A percentile compares a stretch with the other conserved stretches of the same genome.
Conservation (phyloP, 257 asterid genomes). For the Ophiorrhiza pumila region DNA sequence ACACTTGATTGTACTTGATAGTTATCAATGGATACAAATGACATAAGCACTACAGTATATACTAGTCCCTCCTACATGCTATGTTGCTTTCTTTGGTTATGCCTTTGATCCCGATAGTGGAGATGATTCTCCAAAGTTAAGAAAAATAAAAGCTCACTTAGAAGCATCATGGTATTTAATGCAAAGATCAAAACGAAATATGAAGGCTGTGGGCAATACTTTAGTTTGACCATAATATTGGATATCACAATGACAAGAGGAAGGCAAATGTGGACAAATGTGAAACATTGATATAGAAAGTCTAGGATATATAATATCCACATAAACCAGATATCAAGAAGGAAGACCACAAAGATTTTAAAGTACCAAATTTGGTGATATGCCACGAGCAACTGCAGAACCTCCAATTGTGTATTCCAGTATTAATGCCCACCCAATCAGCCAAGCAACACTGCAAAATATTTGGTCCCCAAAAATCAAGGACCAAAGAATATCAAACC, state of each 20-base stretch:
- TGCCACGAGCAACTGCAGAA: slow-evolving; percentile 98
- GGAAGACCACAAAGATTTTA: neutral
- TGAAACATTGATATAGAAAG: neutral
- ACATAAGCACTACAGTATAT: too few species aligned
- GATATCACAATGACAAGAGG: neutral
- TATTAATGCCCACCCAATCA: slow-evolving; percentile 92
- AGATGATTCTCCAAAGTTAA: neutral
- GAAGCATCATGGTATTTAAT: neutral
- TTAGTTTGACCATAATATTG: neutral
- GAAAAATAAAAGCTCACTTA: neutral
- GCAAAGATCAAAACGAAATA: neutral
- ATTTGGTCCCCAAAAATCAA: neutral
- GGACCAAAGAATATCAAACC: neutral
- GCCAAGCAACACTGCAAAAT: slow-evolving; percentile 83
- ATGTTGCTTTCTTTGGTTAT: neutral
- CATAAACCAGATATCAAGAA: neutral
- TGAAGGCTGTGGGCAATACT: neutral
- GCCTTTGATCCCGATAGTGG: neutral
- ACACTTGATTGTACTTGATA: too few species aligned
- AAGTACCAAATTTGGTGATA: slow-evolving; percentile 90
- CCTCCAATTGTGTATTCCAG: slow-evolving; percentile 98
- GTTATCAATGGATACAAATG: too few species aligned
- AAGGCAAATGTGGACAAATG: too few species aligned
- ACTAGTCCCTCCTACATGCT: too few species aligned
- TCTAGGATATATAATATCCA: neutral